Evolutionary conservation across 352 stramenopile species (phyloP).

Genomic region (Blastocystis sp.): DNA sequence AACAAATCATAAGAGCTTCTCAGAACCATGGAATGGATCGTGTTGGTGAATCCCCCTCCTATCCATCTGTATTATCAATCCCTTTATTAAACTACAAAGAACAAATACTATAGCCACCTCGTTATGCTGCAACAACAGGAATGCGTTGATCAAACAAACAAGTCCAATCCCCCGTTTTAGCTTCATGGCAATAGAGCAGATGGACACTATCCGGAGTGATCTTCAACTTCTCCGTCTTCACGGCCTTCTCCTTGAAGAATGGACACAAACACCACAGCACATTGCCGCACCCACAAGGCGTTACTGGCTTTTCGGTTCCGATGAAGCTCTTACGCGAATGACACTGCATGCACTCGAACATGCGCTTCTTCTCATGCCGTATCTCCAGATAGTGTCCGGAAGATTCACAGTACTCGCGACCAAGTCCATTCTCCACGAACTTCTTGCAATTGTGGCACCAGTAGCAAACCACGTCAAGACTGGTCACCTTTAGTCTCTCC

Average conservation of each 20-base stretch:
- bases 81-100: too few relatives aligned
- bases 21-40: too few relatives aligned
- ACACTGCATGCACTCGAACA: conserved; percentile 61
- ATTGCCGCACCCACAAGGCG: not conserved
- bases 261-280: conserved; percentile 20
- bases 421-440: conserved; percentile 24
- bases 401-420: conserved; percentile 9
- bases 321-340: conserved; percentile 40
- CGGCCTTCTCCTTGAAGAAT: conserved; percentile 34
- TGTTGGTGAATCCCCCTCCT: too few relatives aligned
- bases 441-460: conserved; percentile 40
- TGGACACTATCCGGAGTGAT: conserved; percentile 1
- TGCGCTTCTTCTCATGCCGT: conserved; percentile 1
- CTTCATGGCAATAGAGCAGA: not conserved
- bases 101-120: too few relatives aligned
- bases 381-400: conserved; percentile 40
- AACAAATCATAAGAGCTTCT: too few relatives aligned
- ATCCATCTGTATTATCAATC: too few relatives aligned
- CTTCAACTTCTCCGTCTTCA: not conserved
- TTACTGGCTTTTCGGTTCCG: conserved; percentile 1
- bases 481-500: conserved; percentile 33
- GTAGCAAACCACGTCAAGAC: conserved; percentile 42
- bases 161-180: too few relatives aligned
- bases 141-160: too few relatives aligned
- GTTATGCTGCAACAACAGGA: too few relatives aligned